Base-by-base conservation (phyloP, 495 filamentous ascomycete species). In the Lepidopterella palustris region DNA sequence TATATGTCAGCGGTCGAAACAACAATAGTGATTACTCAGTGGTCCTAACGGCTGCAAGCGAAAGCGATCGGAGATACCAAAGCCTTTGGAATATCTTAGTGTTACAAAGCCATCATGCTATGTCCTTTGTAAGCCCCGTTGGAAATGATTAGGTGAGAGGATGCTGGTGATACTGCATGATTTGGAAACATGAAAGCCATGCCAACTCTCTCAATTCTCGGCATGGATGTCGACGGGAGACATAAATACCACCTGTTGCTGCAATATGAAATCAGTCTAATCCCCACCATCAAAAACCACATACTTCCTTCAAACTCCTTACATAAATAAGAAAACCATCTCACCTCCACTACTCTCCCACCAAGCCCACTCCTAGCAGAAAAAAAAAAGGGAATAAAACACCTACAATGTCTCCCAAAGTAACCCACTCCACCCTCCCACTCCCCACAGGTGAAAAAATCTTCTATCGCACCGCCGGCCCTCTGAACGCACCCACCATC, bases 391-490 rank as follows among this genome's bases (percentile, higher is more conserved):
- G n/a, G n/a, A n/a, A n/a, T n/a, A n/a, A 42, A 42, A 2, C 13
- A 13, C 15, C 10, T 25, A 50, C 23, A 5, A 50, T 50, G 47
- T 50, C 47, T 50, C 47, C 47, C 1, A 50, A 13, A 5, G 15
- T 25, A 1, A 50, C 47, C 11, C 25, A 25, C n/a, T 25, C 23
- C 26, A 50, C 47, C 24, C 23, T 69, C n/a, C 50, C 57, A 6
- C 68, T 65, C 47, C 45, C 68, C 45, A 28, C 57, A 53, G 78
- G 77, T 25, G 58, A 79, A 66, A 78, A 53, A 25, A 6, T 57
- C 21, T 57, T 47, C 54, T 59, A 59, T 24, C 45, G 42, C n/a
- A 24, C 56, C 8, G 56, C 56, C 18, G 56, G 56, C 11, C 20
- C n/a, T 2, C 3, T 23, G 20, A 23, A 10, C 20, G 11, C 8